Base-by-base conservation (phyloP, 805 yeast species). In the Cephaloascus fragrans region DNA sequence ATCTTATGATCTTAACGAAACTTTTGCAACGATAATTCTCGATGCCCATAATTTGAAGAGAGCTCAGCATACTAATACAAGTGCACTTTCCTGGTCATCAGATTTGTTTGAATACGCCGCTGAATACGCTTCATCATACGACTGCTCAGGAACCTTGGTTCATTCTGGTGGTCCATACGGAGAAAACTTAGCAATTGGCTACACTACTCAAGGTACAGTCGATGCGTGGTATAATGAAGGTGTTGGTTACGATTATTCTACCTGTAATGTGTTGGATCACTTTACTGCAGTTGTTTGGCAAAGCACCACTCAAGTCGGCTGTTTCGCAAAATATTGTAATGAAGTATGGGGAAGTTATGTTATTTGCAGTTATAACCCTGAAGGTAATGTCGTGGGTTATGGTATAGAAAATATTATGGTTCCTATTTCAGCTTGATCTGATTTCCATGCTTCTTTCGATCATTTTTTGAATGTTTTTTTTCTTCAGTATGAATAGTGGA, bases 101-200 rank as follows among this genome's bases (percentile, higher is more conserved):
- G 61, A 59, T 1, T 56, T 80, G 16, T 78, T 76, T 36, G 41
- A 52, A 4, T 71, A 71, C 47, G 90, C 94, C 38, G 71, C 63
- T 51, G 47, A 55, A 35, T 77, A 71, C 49, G 84, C 87, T 18
- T 56, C 62, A 18, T 42, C 53, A 15, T 79, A 80, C 56, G 61
- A 67, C 32, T 83, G 86, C 56, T 62, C 67, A 47, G 77, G 80
- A 18, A 55, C 57, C 15, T 61, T 85, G 42, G 60, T 62, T 17
- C 95, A 84, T 57, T 79, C 89, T 1, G 65, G 69, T 32, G 79
- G 81, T 12, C 71, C 71, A 15, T 79, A 77, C 56, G 95, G 95
- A 40, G 94, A 84, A 56, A 84, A 84, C 61, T 66, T 84, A 42
- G 94, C 93, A n/a, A 67, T 77, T 32, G 95, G 95, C 19, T 80